Evolutionary conservation across 345 rosid genomes (phyloP).

Genomic region (Iberis pinnata): DNA sequence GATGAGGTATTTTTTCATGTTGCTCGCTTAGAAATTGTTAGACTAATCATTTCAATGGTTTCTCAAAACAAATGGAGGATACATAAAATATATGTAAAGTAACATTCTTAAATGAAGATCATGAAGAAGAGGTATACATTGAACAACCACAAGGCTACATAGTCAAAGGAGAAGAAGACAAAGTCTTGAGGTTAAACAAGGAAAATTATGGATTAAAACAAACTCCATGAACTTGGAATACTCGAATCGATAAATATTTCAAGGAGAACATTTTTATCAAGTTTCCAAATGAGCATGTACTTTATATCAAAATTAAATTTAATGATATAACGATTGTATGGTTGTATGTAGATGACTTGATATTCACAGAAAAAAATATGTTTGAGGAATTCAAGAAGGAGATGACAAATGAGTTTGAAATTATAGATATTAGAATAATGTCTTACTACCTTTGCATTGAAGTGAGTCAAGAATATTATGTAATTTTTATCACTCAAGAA

Average conservation of each 20-base stretch:
- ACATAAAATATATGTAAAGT: not conserved
- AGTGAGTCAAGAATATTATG: not conserved
- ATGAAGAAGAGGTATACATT: not conserved
- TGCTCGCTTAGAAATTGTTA: no score
- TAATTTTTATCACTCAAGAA: no score
- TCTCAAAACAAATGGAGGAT: not conserved
- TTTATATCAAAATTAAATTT: no score
- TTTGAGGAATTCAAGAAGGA: no score
- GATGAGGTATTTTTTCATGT: no score
- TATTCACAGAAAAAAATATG: not conserved
- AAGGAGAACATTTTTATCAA: not conserved
- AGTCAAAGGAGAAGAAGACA: not conserved
- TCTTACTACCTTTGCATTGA: not conserved
- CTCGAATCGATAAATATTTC: not conserved
- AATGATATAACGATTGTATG: not conserved
- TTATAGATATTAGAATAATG: not conserved
- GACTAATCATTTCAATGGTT: not conserved
- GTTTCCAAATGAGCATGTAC: not conserved
- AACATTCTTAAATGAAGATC: not conserved
- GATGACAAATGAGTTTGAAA: not conserved
- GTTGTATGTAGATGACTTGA: not conserved
- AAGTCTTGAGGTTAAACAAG: no score
- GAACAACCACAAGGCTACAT: not conserved
- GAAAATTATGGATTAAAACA: not conserved
- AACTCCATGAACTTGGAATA: not conserved